Percentiles rank a stretch among this genome's conserved stretches.
Conservation (phyloP, 805 yeast species). For the Priceomyces castillae region DNA sequence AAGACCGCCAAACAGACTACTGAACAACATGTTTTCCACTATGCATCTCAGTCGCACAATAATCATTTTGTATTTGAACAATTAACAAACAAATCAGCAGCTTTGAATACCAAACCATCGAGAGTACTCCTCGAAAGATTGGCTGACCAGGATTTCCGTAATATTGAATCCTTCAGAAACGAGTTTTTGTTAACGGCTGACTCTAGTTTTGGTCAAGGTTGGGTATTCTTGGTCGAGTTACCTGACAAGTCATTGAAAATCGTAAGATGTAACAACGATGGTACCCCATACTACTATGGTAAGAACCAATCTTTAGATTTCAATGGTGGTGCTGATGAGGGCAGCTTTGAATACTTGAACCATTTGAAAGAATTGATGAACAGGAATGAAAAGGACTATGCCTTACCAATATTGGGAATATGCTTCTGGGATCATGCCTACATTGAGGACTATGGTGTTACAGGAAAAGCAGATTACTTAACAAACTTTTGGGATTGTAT, state of each 20-base stretch:
- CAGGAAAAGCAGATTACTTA: conserved; percentile 69
- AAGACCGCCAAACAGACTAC: conserved; percentile 66
- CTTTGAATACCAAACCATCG: conserved; percentile 34
- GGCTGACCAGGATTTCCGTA: conserved; percentile 30
- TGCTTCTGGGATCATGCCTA: conserved; percentile 92
- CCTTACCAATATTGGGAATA: conserved; percentile 72
- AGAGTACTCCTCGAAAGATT: conserved; percentile 38
- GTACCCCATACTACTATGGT: conserved; percentile 70
- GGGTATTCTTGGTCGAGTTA: conserved; percentile 70
- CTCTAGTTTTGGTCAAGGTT: conserved; percentile 63
- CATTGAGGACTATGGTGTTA: conserved; percentile 76
- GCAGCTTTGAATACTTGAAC: conserved; percentile 47
- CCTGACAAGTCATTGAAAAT: conserved; percentile 57
- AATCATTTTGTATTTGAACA: conserved; percentile 86
- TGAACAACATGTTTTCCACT: conserved; percentile 71
- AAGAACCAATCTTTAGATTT: conserved; percentile 73
- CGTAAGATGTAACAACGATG: conserved; percentile 63
- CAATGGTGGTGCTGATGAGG: conserved; percentile 64
- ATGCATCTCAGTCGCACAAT: conserved; percentile 88
- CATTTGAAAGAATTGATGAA: conserved; percentile 42
- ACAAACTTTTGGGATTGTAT: conserved; percentile 72
- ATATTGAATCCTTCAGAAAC: conserved; percentile 50
- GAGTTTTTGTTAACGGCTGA: conserved; percentile 52
- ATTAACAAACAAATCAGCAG: conserved; percentile 34
- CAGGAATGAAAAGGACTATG: conserved; percentile 51